phyloP scores from a whole-genome alignment of 2,329 filamentous ascomycete species.

The Colletotrichum endophyticum region DNA sequence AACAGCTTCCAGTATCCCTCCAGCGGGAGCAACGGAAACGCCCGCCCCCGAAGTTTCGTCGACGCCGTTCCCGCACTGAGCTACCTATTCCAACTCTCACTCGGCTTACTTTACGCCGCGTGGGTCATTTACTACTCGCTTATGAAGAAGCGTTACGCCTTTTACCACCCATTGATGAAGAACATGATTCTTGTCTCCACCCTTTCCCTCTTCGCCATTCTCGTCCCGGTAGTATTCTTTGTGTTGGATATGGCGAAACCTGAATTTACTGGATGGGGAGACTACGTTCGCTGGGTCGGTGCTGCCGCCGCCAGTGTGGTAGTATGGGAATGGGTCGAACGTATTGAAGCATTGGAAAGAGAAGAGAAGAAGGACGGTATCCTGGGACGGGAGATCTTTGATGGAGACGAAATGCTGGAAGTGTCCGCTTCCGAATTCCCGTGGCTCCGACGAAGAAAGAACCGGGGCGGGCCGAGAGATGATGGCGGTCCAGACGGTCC shows the following conservation, averaged over 20 bases:
- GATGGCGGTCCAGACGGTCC: conserved; percentile 21
- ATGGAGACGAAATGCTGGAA: conserved; percentile 92
- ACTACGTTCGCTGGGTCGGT: conserved; percentile 96
- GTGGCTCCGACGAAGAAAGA: conserved; percentile 44
- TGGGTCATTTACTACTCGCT: conserved; percentile 94
- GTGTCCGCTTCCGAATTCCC: conserved; percentile 55
- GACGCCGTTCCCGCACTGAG: conserved; percentile 90
- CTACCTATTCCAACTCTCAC: conserved; percentile 87
- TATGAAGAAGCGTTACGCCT: conserved; percentile 91
- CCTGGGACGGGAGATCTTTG: conserved; percentile 87
- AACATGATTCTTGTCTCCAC: conserved; percentile 84
- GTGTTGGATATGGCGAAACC: conserved; percentile 88
- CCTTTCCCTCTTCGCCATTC: conserved; percentile 79
- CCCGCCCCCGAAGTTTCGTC: conserved; percentile 76
- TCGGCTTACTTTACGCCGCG: conserved; percentile 87
- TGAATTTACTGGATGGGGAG: conserved; percentile 88
- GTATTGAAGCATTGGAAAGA: conserved; percentile 89
- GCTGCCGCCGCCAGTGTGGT: conserved; percentile 94
- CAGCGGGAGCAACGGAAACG: conserved; percentile 56
- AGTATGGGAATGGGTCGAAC: conserved; percentile 97
- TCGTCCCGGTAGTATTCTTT: conserved; percentile 92
- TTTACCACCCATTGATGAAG: conserved; percentile 88
- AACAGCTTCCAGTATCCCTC: conserved; percentile 77
- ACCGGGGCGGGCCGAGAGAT: conserved; percentile 35
- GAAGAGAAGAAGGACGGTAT: conserved; percentile 96